Percentiles rank a stretch among this genome's conserved stretches.
Conservation (phyloP, 352 stramenopile species). For the Pythium vanterpoolii region DNA sequence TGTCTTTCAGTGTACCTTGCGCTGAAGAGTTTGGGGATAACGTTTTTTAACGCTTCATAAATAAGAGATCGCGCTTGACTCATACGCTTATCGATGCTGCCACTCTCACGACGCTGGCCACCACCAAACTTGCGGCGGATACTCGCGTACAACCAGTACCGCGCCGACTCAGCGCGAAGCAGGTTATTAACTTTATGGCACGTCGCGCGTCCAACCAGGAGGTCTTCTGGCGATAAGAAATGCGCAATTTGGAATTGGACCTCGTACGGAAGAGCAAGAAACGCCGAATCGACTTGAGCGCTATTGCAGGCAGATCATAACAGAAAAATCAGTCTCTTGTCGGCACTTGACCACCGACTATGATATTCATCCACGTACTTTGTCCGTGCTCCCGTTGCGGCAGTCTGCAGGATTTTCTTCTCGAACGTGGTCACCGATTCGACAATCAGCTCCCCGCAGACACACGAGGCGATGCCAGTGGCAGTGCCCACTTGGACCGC, state of each 20-base stretch:
- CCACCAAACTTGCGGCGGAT: conserved; percentile 67
- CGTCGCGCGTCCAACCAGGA: conserved; percentile 64
- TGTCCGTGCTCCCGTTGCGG: background rate
- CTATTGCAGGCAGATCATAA: conserved; percentile 25
- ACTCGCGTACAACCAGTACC: conserved; percentile 82
- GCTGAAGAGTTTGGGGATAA: conserved; percentile 75
- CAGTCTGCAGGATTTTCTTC: conserved; percentile 50
- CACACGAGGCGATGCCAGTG: conserved; percentile 61
- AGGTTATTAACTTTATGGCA: conserved; percentile 84
- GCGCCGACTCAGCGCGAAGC: conserved; percentile 75
- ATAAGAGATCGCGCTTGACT: conserved; percentile 56
- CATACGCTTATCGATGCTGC: conserved; percentile 34
- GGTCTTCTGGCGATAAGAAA: conserved; percentile 72
- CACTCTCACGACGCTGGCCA: conserved; percentile 11
- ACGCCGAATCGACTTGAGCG: conserved; percentile 51
- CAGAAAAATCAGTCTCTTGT: background rate
- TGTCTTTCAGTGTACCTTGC: conserved; percentile 35
- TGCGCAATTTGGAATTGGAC: conserved; percentile 76
- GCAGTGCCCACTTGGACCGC: conserved; percentile 76
- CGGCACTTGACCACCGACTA: background rate
- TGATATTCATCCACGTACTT: conserved; percentile 17
- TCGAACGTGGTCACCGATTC: conserved; percentile 64
- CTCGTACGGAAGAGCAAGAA: conserved; percentile 78
- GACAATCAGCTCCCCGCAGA: conserved; percentile 66
- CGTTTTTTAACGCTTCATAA: conserved; percentile 71